Conservation (phyloP, 1,284 basidiomycete genomes). For the Fomitiporia mediterranea region DNA sequence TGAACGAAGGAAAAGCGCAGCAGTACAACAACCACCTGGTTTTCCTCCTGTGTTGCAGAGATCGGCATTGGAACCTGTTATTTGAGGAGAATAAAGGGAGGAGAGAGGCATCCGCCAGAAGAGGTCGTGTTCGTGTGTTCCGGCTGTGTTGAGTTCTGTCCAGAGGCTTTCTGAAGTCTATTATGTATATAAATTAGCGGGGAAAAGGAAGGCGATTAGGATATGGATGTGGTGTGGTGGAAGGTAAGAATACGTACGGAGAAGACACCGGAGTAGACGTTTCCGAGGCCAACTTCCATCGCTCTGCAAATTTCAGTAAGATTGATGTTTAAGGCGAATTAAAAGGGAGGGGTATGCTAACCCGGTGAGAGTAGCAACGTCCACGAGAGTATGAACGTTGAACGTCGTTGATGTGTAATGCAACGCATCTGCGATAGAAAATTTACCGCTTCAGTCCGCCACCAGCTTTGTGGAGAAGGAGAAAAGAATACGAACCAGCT, state of each 20-base stretch:
- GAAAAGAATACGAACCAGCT: constrained; percentile 46
- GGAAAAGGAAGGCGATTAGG: no score
- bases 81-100: constrained; percentile 76
- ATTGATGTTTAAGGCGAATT: background rate
- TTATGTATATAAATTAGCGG: background rate
- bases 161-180: constrained; percentile 73
- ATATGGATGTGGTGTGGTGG: background rate
- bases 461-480: constrained; percentile 29
- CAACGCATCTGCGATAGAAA: constrained; percentile 36
- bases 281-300: constrained; percentile 65
- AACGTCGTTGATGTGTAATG: constrained; percentile 41
- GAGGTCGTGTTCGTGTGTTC: constrained; percentile 70
- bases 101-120: constrained; percentile 86
- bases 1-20: constrained; percentile 83
- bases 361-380: constrained; percentile 55
- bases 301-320: constrained; percentile 39
- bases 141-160: constrained; percentile 66
- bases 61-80: constrained; percentile 76
- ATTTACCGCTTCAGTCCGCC: constrained; percentile 23
- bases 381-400: constrained; percentile 42
- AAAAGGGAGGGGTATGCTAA: constrained; percentile 28
- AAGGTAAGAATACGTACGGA: constrained; percentile 42
- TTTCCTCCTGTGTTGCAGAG: constrained; percentile 76
- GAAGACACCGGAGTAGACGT: constrained; percentile 76
- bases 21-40: constrained; percentile 75